Evolutionary conservation across 768 basidiomycete genomes (phyloP).

Genomic region (Psilocybe azurescens): DNA sequence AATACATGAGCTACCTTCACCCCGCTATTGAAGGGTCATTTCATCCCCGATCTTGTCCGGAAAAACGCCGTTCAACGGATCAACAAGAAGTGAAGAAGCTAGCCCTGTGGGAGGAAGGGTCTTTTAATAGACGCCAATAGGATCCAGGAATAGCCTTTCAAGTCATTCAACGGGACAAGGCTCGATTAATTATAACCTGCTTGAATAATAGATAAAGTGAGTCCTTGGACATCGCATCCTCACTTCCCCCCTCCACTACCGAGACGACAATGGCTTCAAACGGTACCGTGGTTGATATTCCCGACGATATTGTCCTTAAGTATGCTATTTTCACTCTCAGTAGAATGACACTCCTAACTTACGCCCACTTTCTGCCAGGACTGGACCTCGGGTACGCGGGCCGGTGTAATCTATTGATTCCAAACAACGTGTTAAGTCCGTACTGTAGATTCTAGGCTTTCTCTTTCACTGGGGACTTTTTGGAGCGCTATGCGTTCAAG

Average conservation of each 20-base stretch:
- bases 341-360: neutral
- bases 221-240: neutral
- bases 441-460: slow-evolving; percentile 21
- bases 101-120: neutral
- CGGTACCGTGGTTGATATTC: neutral
- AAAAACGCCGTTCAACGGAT: neutral
- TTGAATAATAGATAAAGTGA: neutral
- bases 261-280: neutral
- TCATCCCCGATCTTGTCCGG: no score
- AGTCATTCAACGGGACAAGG: neutral
- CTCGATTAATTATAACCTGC: neutral
- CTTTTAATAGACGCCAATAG: neutral
- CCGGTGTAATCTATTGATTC: neutral
- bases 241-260: neutral
- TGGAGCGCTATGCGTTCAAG: slow-evolving; percentile 27
- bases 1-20: no score
- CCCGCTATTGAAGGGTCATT: no score
- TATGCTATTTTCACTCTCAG: neutral
- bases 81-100: neutral
- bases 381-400: neutral
- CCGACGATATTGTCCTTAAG: neutral
- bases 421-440: neutral
- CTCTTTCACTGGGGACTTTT: slow-evolving; percentile 25
- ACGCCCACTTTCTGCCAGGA: neutral
- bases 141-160: neutral